Percentiles rank a stretch among this genome's conserved stretches.
Evolutionary conservation across 2,329 filamentous ascomycete genomes (phyloP).

Genomic region (Magnaporthales sp.): DNA sequence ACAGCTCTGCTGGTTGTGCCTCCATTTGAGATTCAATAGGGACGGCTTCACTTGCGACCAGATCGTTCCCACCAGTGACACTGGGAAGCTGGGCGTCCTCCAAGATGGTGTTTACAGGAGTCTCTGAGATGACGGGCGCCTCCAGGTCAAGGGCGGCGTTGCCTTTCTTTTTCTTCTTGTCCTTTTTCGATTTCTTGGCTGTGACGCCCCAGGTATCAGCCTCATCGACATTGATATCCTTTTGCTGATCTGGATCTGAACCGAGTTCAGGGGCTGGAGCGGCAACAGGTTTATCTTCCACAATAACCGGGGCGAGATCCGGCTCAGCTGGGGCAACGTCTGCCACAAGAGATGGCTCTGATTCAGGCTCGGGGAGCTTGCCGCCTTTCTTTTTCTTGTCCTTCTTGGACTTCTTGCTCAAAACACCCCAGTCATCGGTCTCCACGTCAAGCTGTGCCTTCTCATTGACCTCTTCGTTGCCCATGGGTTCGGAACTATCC

Average conservation of each 20-base stretch:
- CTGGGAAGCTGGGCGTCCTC: not conserved
- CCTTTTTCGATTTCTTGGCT: slow-evolving; percentile 17
- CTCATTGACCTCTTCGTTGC: not conserved
- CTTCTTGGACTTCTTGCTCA: not conserved
- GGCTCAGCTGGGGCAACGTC: not conserved
- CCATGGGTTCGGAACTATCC: not conserved
- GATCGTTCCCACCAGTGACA: not conserved
- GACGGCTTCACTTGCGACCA: not conserved
- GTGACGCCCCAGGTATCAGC: slow-evolving; percentile 12
- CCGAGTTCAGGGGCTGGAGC: not conserved
- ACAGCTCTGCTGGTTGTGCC: not conserved
- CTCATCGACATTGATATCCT: slow-evolving; percentile 4
- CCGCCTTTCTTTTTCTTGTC: not conserved
- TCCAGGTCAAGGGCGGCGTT: not conserved
- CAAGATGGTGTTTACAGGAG: not conserved
- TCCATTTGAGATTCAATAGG: not conserved
- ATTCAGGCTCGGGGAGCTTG: slow-evolving; percentile 5
- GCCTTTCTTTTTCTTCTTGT: slow-evolving; percentile 6
- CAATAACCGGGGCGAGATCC: not conserved
- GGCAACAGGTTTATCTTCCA: not conserved
- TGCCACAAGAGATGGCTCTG: slow-evolving; percentile 3
- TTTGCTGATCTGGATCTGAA: not conserved
- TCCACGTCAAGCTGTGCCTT: not conserved
- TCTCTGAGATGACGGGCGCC: too few relatives aligned
- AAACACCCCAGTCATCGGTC: not conserved